phyloP scores from a whole-genome alignment of 352 stramenopile genomes.

The Globisporangium okanoganense region DNA sequence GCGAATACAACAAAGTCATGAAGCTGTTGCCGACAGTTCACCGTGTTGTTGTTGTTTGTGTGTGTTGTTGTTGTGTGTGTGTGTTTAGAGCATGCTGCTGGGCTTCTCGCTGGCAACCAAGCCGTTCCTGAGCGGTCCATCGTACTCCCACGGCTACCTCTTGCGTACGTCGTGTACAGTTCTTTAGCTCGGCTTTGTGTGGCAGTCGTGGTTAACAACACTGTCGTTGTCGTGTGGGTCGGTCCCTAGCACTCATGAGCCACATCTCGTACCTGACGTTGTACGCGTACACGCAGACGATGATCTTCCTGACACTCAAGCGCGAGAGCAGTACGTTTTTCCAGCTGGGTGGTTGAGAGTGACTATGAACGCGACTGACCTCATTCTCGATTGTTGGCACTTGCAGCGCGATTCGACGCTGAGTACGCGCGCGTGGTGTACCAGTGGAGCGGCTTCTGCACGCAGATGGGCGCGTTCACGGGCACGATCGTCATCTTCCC shows the following conservation, averaged over 20 bases:
- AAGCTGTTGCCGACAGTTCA: neutral
- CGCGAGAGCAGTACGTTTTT: slow-evolving; percentile 32
- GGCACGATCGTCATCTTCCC: slow-evolving; percentile 63
- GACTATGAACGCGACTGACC: neutral
- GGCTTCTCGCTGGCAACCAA: slow-evolving; percentile 36
- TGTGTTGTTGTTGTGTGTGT: neutral
- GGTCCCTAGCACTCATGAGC: slow-evolving; percentile 27
- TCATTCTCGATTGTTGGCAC: neutral
- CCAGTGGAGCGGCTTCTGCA: slow-evolving; percentile 66
- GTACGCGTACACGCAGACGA: slow-evolving; percentile 72
- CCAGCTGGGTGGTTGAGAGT: neutral
- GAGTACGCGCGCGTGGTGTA: slow-evolving; percentile 45
- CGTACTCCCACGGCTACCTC: slow-evolving; percentile 35
- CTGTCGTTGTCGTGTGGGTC: neutral
- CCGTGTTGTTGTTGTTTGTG: neutral
- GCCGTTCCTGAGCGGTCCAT: slow-evolving; percentile 33
- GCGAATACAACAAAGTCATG: too few species aligned
- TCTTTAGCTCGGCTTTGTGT: neutral
- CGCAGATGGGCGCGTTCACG: slow-evolving; percentile 56
- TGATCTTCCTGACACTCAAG: slow-evolving; percentile 70
- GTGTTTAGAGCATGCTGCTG: slow-evolving; percentile 36
- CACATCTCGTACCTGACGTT: slow-evolving; percentile 54
- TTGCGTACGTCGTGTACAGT: slow-evolving; percentile 31
- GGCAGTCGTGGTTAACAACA: too few species aligned
- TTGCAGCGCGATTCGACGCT: slow-evolving; percentile 25